phyloP scores from a whole-genome alignment of 2,329 filamentous ascomycete species.

The Metarhizium brunneum region DNA sequence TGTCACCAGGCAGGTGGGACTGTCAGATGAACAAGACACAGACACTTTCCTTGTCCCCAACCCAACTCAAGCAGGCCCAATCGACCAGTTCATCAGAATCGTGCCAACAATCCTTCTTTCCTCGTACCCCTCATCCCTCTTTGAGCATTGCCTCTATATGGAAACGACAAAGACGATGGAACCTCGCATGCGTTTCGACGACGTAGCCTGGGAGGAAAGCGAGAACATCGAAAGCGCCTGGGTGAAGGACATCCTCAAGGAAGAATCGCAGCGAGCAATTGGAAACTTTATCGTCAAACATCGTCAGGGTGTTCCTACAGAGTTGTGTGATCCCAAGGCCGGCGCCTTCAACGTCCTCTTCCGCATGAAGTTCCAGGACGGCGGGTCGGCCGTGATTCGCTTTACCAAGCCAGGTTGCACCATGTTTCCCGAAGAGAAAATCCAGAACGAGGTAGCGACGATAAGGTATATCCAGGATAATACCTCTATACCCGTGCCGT shows the following conservation, averaged over 20 bases:
- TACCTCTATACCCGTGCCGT: conserved; percentile 6
- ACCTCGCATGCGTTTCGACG: conserved; percentile 2
- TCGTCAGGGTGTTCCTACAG: conserved; percentile 1
- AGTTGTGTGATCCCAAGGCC: conserved; percentile 1
- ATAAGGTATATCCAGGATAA: conserved; percentile 8
- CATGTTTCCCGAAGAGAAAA: conserved; percentile 9
- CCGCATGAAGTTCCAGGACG: conserved; percentile 7
- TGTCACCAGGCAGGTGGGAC: too few species aligned
- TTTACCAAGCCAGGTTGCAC: conserved; percentile 6
- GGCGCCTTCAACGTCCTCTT: conserved; percentile 5
- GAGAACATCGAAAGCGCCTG: conserved; percentile 1
- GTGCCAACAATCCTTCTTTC: too few species aligned
- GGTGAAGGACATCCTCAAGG: not conserved
- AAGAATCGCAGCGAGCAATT: not conserved
- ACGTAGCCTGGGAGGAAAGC: conserved; percentile 4
- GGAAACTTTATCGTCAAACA: conserved; percentile 4
- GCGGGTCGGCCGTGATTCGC: conserved; percentile 3
- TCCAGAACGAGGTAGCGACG: conserved; percentile 8
- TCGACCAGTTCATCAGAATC: too few species aligned
- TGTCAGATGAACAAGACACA: too few species aligned
- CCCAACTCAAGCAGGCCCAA: too few species aligned
- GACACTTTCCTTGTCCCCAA: too few species aligned
- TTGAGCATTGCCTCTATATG: too few species aligned
- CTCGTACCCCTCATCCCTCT: too few species aligned
- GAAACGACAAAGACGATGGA: not conserved